Evolutionary conservation across 768 basidiomycete species (phyloP).

Genomic region (Panaeolus papilionaceus): DNA sequence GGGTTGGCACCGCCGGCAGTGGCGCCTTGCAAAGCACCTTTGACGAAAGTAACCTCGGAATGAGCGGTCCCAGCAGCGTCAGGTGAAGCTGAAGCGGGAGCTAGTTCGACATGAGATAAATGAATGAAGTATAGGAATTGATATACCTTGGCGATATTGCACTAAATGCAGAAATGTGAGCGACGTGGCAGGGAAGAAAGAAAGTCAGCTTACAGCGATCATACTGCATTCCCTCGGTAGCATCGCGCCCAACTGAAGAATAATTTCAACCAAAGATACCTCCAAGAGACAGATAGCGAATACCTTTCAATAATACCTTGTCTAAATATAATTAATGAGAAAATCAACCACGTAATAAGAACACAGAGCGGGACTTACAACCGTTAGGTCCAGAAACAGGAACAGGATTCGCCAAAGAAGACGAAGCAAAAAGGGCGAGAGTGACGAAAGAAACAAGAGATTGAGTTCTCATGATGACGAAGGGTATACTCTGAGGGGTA

Average conservation of each 20-base stretch:
- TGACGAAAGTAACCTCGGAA: neutral
- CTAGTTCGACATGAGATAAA: neutral
- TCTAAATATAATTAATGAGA: neutral
- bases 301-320: neutral
- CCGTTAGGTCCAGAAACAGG: neutral
- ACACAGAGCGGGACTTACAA: neutral
- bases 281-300: neutral
- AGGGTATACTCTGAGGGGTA: conserved; percentile 3
- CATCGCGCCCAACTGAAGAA: neutral
- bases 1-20: conserved; percentile 4
- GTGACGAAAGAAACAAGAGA: conserved; percentile 7
- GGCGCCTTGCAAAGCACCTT: conserved; percentile 1
- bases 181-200: neutral
- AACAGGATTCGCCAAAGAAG: conserved; percentile 2
- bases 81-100: neutral
- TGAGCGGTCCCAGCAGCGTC: conserved; percentile 3
- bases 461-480: conserved; percentile 9
- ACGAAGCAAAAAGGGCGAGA: conserved; percentile 5
- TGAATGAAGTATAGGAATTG: neutral
- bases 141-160: conserved; percentile 8
- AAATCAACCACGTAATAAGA: neutral
- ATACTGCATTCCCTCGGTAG: neutral
- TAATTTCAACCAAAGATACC: neutral
- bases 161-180: neutral
- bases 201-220: neutral